Evolutionary conservation across 805 yeast genomes (phyloP), one percentile per base, ranked within the genome.

Genomic region (Zygosaccharomyces gambellarensis): DNA sequence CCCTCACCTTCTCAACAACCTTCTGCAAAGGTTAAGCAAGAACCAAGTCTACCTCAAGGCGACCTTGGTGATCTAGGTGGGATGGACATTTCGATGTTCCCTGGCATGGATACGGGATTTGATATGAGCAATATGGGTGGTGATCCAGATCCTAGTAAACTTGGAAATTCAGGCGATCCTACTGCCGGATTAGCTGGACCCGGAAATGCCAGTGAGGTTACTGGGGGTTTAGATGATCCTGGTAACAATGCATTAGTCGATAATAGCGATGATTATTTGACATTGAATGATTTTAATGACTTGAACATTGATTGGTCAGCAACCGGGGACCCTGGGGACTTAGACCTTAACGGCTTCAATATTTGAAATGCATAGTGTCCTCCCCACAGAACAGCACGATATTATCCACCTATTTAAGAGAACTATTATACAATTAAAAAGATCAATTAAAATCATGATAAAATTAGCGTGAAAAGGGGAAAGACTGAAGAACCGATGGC

Each of bases 221-320:
- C 31, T 12, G 36, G 25, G 5, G 25, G 14, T 28, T 12, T 42
- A n/a, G 52, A 46, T 8, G 48, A 45, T 9, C 40, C 50, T 23
- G 21, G 45, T n/a, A 52, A 25, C 52, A 51, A 41, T 14, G 45
- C 48, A 17, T 21, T 39, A 34, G 50, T 41, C 14, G 63, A 59
- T 38, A 54, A 44, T 39, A 60, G 52, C 29, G 69, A 64, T n/a
- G 64, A 65, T 42, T 67, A 67, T 42, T 49, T 67, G 51, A 67
- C 71, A 4, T 52, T 67, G 39, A 67, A 67, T 36, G 71, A 67
- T 46, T 64, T 67, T 47, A 67, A 67, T 49, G 69, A 67, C 46
- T 49, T 67, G 27, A 65, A 65, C 42, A 61, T 67, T 21, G 71
- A 64, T 43, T 67, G 71, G 71, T 56, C 57, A 39, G 46, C 61